phyloP scores from a whole-genome alignment of 345 rosid species.

The Luvunga scandens region DNA sequence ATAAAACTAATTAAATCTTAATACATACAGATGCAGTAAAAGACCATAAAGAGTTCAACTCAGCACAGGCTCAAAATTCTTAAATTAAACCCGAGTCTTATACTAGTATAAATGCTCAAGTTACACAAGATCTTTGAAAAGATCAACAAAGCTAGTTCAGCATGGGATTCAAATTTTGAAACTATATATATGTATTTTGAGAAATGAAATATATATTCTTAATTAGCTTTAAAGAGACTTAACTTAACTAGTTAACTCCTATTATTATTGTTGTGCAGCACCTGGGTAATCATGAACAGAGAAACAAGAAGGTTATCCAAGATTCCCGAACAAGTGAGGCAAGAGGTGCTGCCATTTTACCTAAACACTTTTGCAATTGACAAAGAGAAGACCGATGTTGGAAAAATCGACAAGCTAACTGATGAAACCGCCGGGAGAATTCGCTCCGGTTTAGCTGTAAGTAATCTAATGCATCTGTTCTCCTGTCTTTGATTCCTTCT shows the following conservation, averaged over 20 bases:
- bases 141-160: too few species aligned
- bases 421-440: conserved; percentile 47
- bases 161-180: too few species aligned
- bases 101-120: too few species aligned
- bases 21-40: too few species aligned
- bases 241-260: not conserved
- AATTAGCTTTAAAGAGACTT: not conserved
- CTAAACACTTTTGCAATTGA: conserved; percentile 36
- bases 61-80: too few species aligned
- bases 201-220: too few species aligned
- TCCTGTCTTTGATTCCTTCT: too few species aligned
- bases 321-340: conserved; percentile 53
- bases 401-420: conserved; percentile 51
- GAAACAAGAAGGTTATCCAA: conserved; percentile 58
- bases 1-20: too few species aligned
- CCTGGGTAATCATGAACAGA: conserved; percentile 75
- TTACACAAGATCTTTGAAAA: too few species aligned
- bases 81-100: too few species aligned
- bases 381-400: conserved; percentile 31
- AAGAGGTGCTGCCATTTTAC: conserved; percentile 50
- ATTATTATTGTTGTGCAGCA: conserved; percentile 28
- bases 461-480: not conserved
- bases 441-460: conserved; percentile 50
- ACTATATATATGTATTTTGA: too few species aligned
- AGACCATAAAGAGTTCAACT: too few species aligned